Evolutionary conservation across 345 rosid species (phyloP).

Genomic region (Aquilaria yunnanensis): DNA sequence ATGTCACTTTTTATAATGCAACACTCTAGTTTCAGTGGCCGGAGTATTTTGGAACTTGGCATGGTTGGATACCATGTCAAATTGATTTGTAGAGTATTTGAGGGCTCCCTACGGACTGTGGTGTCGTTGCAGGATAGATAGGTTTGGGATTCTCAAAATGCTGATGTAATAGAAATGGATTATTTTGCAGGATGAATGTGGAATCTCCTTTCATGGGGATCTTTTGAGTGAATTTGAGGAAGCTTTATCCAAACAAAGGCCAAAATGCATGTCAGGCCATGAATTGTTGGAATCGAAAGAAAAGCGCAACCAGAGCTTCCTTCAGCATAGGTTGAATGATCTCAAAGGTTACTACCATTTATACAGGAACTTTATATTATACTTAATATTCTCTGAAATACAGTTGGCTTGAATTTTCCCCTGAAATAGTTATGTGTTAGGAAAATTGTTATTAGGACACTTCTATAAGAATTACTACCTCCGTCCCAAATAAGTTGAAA

Average conservation of each 20-base stretch:
- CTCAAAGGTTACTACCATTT: slow-evolving; percentile 64
- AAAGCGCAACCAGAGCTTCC: slow-evolving; percentile 47
- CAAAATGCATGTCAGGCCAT: slow-evolving; percentile 48
- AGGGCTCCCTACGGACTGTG: too few species aligned
- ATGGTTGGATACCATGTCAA: too few species aligned
- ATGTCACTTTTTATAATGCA: too few species aligned
- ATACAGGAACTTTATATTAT: slow-evolving; percentile 4
- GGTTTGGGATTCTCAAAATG: slow-evolving; percentile 1
- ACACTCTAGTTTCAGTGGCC: too few species aligned
- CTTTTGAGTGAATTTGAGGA: slow-evolving; percentile 76
- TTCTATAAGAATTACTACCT: too few species aligned
- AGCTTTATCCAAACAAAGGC: slow-evolving; percentile 64
- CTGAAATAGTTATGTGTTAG: too few species aligned
- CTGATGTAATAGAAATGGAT: slow-evolving; percentile 10
- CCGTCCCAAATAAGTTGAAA: too few species aligned
- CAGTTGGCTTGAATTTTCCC: background rate
- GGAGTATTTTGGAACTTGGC: too few species aligned
- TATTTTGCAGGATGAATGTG: slow-evolving; percentile 32
- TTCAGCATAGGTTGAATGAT: slow-evolving; percentile 65
- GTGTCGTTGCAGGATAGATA: too few species aligned
- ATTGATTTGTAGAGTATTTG: too few species aligned
- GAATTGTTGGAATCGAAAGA: slow-evolving; percentile 45
- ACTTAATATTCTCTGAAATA: background rate
- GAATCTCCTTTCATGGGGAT: slow-evolving; percentile 38
- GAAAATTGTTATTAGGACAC: too few species aligned